Base-by-base conservation (phyloP, 2,329 filamentous ascomycete species). In the Talaromyces rugulosus region DNA sequence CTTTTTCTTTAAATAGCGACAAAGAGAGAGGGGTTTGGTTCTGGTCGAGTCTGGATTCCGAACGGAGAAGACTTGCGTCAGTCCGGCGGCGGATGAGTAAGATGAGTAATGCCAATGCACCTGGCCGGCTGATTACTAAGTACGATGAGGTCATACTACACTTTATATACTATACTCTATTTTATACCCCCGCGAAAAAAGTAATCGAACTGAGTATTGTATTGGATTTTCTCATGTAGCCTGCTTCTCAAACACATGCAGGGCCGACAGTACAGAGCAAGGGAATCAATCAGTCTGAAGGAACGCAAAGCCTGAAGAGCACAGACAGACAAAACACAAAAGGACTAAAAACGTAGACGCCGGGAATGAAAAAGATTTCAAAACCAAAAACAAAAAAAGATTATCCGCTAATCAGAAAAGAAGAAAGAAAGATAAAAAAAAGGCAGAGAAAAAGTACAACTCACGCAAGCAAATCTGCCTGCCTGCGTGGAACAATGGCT, bases 81-180 rank as follows among this genome's bases (percentile, higher is more conserved):
- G 34, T 57, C 34, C 14, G 42, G 23, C 31, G 30, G 44, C 16
- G 28, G 58, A 62, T 62, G 60, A 62, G 55, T 62, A 62, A 62
- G 58, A 62, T 62, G 60, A 62, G 55, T 62, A 62, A 62, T 53
- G 18, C 50, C 23, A 4, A 14, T 5, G 7, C 3, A n/a, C 23
- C 47, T 6, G 47, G 12, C 44, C 44, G 8, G n/a, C 23, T 2
- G 42, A 23, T 14, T 27, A 23, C 44, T 23, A 51, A 51, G 27
- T 5, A n/a, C 9, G 11, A 47, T 47, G 42, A 47, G 18, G 42
- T 47, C 44, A 47, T 47, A 4, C 42, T 18, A 44, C 6, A 18
- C 40, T 44, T 18, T 44, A 4, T 44, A 4, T 44, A 18, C 6
- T 27, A 12, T 47, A 27, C 1, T 47, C 50, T n/a, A 16, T 52